Conservation (phyloP, 2,329 filamentous ascomycete species). For the Orbilia brochopaga region DNA sequence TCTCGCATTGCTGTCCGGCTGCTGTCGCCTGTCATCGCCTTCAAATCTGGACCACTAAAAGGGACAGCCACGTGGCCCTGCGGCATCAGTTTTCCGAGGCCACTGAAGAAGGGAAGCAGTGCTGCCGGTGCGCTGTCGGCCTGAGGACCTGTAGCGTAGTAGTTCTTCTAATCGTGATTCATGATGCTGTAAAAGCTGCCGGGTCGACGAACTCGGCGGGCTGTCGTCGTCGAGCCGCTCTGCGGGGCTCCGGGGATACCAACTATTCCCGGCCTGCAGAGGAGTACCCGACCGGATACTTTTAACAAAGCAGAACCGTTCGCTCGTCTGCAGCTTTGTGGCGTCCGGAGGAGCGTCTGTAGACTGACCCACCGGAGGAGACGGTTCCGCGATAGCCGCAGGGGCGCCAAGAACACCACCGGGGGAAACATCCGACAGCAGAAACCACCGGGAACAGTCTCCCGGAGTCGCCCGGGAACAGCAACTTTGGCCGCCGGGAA, state of each 20-base stretch:
- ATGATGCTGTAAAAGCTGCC: neutral
- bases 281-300: neutral
- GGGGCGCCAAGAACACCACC: neutral
- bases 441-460: too few species aligned
- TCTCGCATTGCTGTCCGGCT: too few species aligned
- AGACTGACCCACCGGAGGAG: neutral
- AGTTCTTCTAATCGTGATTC: neutral
- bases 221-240: neutral
- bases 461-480: neutral
- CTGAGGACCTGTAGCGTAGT: neutral
- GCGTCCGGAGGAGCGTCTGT: neutral
- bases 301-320: too few species aligned
- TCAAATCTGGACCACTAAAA: too few species aligned
- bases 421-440: neutral
- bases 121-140: neutral
- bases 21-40: too few species aligned
- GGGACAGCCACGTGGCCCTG: neutral
- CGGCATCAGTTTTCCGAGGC: neutral
- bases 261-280: neutral
- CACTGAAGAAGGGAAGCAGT: neutral
- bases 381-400: neutral
- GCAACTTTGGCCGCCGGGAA: conserved; percentile 14
- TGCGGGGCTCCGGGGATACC: neutral
- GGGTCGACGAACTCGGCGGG: neutral
- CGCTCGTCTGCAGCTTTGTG: neutral